Base-by-base conservation (phyloP, 1,284 basidiomycete species). In the Tylopilus orsonianus region DNA sequence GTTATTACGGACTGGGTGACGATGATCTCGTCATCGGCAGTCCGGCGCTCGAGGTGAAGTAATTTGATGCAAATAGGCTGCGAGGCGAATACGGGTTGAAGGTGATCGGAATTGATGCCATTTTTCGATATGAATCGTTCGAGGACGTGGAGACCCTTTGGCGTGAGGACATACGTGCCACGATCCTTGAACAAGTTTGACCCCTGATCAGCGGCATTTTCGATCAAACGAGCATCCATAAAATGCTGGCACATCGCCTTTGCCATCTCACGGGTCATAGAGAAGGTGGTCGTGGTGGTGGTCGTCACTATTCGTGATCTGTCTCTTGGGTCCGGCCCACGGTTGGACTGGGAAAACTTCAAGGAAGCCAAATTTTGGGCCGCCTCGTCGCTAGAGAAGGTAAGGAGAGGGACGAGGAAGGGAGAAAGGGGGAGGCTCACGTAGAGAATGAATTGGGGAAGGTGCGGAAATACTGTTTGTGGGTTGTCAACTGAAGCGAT, bases 51-150 rank as follows among this genome's bases (percentile, higher is more conserved):
- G 60, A 99, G 86, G 70, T 99, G 95, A 6, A 99, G 82, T 8
- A 99, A 81, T 71, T 98, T 97, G 81, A 98, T 93, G 73, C 93
- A 97, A 63, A 99, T 97, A 27, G 96, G 93, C 65, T 98, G 95
- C 0, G 89, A 82, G 8, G 85, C 83, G 67, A 98, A 99, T 37
- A 97, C 90, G 41, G 81, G 82, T 56, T 94, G 83, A 19, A 98
- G 81, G 67, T 96, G 88, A 71, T 97, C 94, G 47, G 90, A 87
- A 62, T 85, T 92, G 74, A 99, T 98, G 57, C 97, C 97, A 69
- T 99, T 99, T 78, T 97, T 97, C 70, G 89, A 92, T 77, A 99
- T 97, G 78, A 99, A 99, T 24, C 97, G 87, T 67, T 99, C 97
- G 52, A 99, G 84, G 59, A 99, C 92, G 65, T 99, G 97, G 44